These are phyloP conservation scores for Omphalotus guepiniiformis DNA, from an alignment of 768 basidiomycete genomes.

Conservation along the genomic window DNA sequence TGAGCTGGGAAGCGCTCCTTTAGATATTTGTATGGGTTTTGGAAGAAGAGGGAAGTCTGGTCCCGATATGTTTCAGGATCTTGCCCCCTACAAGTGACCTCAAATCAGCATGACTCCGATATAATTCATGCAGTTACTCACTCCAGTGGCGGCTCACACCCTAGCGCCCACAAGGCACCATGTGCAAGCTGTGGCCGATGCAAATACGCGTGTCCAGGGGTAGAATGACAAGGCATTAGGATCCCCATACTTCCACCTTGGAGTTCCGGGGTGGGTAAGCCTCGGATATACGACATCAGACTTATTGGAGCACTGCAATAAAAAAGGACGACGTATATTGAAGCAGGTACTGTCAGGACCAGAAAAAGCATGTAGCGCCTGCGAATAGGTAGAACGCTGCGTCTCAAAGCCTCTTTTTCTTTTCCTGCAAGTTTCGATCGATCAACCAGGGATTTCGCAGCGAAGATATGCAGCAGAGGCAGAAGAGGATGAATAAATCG, in stretches of 20 bases:
- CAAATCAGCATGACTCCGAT: slow-evolving; percentile 7
- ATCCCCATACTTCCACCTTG: slow-evolving; percentile 55
- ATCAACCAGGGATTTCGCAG: slow-evolving; percentile 65
- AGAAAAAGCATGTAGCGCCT: slow-evolving; percentile 36
- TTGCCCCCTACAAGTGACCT: slow-evolving; percentile 36
- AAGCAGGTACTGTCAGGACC: slow-evolving; percentile 52
- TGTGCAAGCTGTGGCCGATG: slow-evolving; percentile 64
- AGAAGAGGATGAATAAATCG: slow-evolving; percentile 91
- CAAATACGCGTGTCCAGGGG: slow-evolving; percentile 86
- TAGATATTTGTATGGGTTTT: slow-evolving; percentile 65
- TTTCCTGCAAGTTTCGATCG: slow-evolving; percentile 21
- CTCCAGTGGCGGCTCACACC: slow-evolving; percentile 91
- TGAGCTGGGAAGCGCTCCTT: slow-evolving; percentile 55
- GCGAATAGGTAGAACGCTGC: slow-evolving; percentile 31
- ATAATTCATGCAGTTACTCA: slow-evolving; percentile 33
- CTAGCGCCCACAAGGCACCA: slow-evolving; percentile 73
- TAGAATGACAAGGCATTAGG: slow-evolving; percentile 96
- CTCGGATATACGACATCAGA: slow-evolving; percentile 65
- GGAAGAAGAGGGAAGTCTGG: slow-evolving; percentile 81
- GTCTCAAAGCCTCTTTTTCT: slow-evolving; percentile 3
- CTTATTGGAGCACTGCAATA: slow-evolving; percentile 79
- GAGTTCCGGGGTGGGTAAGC: slow-evolving; percentile 45
- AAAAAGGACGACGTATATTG: slow-evolving; percentile 66
- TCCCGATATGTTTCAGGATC: slow-evolving; percentile 60
- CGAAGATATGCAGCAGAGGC: slow-evolving; percentile 78